Conservation (phyloP, 768 basidiomycete species). For the Gloeopeniophorella convolvens region DNA sequence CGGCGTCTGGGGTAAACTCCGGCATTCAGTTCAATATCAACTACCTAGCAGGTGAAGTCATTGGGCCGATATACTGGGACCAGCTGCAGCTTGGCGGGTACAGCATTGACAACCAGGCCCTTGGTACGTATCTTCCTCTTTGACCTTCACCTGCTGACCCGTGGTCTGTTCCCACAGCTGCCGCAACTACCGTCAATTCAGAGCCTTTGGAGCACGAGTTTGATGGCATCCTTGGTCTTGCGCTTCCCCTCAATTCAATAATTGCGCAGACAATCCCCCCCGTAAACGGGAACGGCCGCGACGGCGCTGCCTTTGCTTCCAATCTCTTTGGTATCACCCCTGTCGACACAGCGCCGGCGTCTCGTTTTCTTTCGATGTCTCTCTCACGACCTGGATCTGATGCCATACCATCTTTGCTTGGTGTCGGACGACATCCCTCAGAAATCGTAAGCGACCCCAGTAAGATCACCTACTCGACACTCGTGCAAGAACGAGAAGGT, state of each 20-base stretch:
- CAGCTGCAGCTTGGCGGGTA: conserved; percentile 57
- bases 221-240: conserved; percentile 67
- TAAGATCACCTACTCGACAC: conserved; percentile 41
- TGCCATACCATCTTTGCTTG: conserved; percentile 51
- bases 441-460: conserved; percentile 46
- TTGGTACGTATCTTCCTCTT: conserved; percentile 39
- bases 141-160: not conserved
- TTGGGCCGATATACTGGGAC: conserved; percentile 69
- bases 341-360: conserved; percentile 40
- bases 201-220: conserved; percentile 57
- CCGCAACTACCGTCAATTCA: conserved; percentile 44
- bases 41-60: conserved; percentile 54
- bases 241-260: conserved; percentile 64
- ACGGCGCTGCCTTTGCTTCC: conserved; percentile 61
- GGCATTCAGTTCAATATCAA: conserved; percentile 40
- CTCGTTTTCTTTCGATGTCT: conserved; percentile 60
- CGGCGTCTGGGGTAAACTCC: conserved; percentile 36
- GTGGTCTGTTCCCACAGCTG: conserved; percentile 35
- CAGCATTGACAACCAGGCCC: conserved; percentile 54
- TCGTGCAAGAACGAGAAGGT: conserved; percentile 38
- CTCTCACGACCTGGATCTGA: conserved; percentile 62
- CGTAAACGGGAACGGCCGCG: conserved; percentile 41
- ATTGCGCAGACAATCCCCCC: conserved; percentile 50
- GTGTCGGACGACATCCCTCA: conserved; percentile 63
- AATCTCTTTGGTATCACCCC: conserved; percentile 70